A percentile compares a stretch with the other conserved stretches of the same genome.
phyloP scores from a whole-genome alignment of 2,329 filamentous ascomycete species.

The Aspergillus candidus region DNA sequence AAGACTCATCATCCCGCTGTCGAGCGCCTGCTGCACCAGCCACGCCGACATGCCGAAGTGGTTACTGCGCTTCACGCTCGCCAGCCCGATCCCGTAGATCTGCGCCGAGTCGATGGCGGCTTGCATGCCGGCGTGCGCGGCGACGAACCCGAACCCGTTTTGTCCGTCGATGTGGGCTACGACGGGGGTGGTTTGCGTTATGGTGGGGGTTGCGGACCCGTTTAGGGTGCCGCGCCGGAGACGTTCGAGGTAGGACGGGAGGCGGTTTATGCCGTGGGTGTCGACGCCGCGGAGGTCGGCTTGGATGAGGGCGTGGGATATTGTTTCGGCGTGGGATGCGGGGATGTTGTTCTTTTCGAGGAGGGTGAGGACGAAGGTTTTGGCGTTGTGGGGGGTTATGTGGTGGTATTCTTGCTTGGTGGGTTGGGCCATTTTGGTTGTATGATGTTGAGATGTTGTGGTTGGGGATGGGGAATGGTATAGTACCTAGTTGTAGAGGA shows the following conservation, averaged over 20 bases:
- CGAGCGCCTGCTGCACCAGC: slow-evolving; percentile 70
- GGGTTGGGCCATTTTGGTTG: slow-evolving; percentile 7
- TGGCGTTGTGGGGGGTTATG: slow-evolving; percentile 12
- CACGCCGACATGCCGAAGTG: slow-evolving; percentile 81
- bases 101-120: slow-evolving; percentile 62
- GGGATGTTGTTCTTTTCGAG: slow-evolving; percentile 50
- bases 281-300: slow-evolving; percentile 75
- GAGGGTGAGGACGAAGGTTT: slow-evolving; percentile 23
- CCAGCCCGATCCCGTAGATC: slow-evolving; percentile 66
- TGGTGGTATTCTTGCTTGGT: slow-evolving; percentile 12
- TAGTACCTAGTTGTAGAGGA: not conserved
- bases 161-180: slow-evolving; percentile 62
- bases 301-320: slow-evolving; percentile 63
- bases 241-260: slow-evolving; percentile 70
- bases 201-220: slow-evolving; percentile 51
- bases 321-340: slow-evolving; percentile 51
- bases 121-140: slow-evolving; percentile 60
- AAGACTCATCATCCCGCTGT: slow-evolving; percentile 63
- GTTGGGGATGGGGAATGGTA: no score
- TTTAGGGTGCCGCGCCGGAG: slow-evolving; percentile 65
- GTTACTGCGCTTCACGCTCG: slow-evolving; percentile 68
- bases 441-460: not conserved
- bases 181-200: slow-evolving; percentile 61
- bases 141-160: slow-evolving; percentile 71
- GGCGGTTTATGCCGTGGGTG: slow-evolving; percentile 70